These are phyloP conservation scores for Pleurotus tuber-regium DNA, from an alignment of 768 basidiomycete genomes.

Conservation along the genomic window DNA sequence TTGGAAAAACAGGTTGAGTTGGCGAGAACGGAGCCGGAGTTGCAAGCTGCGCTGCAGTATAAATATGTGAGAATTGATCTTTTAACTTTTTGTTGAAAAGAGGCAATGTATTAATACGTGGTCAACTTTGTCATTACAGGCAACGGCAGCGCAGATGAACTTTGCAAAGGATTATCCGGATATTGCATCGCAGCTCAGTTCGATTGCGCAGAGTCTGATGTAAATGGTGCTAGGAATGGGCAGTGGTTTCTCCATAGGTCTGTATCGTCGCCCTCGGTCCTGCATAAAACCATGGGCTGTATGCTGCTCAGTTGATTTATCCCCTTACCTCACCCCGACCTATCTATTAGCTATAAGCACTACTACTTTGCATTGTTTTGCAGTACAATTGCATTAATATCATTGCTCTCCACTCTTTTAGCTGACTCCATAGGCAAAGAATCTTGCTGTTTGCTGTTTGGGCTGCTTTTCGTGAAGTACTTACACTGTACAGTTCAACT, in stretches of 20 bases:
- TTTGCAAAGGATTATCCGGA: constrained; percentile 84
- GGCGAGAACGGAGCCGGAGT: constrained; percentile 88
- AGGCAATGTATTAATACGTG: no score
- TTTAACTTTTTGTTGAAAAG: no score
- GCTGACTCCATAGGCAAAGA: no score
- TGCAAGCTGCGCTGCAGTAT: constrained; percentile 74
- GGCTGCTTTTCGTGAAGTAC: no score
- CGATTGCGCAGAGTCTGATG: constrained; percentile 33
- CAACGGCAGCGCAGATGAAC: constrained; percentile 77
- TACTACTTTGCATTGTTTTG: constrained; percentile 5
- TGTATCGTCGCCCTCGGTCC: neutral
- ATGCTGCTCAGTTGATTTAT: constrained; percentile 1
- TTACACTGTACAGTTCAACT: no score
- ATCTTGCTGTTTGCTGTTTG: no score
- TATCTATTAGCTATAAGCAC: neutral
- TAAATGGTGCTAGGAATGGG: constrained; percentile 1
- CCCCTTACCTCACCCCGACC: neutral
- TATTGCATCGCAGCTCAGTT: constrained; percentile 66
- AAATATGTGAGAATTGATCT: no score
- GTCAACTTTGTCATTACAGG: no score
- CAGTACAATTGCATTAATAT: neutral
- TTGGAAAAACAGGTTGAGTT: constrained; percentile 83
- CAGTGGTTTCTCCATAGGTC: neutral
- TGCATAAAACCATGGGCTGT: neutral
- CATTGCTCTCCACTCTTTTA: constrained; percentile 14